These are phyloP conservation scores for Lachancea thermotolerans DNA, from an alignment of 805 yeast species.

Conservation along the genomic window DNA sequence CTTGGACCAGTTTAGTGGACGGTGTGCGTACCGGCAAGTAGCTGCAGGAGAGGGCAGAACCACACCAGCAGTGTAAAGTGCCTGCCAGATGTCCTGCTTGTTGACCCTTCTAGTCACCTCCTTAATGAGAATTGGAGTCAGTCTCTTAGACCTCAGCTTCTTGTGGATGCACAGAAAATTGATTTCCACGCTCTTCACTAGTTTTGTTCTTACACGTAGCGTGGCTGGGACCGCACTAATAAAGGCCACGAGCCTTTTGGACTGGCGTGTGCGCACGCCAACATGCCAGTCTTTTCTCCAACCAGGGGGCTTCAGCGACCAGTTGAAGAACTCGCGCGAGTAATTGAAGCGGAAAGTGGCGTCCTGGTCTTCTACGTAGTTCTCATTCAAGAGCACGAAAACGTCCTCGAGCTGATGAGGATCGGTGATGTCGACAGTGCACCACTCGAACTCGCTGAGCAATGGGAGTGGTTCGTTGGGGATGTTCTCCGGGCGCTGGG, in stretches of 20 bases:
- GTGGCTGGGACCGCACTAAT: constrained; percentile 84
- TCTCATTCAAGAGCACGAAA: constrained; percentile 70
- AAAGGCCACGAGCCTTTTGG: constrained; percentile 80
- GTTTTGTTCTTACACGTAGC: constrained; percentile 51
- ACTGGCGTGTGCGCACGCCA: constrained; percentile 79
- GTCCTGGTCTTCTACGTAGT: constrained; percentile 92
- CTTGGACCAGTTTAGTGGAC: constrained; percentile 90
- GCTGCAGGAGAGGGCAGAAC: constrained; percentile 89
- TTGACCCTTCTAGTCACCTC: constrained; percentile 94
- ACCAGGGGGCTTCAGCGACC: constrained; percentile 95
- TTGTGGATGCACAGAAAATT: constrained; percentile 93
- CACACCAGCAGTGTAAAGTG: constrained; percentile 88
- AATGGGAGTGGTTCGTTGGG: constrained; percentile 65
- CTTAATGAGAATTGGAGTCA: constrained; percentile 89
- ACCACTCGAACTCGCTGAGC: constrained; percentile 84
- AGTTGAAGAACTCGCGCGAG: constrained; percentile 70
- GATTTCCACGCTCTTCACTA: constrained; percentile 70
- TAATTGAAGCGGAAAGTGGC: constrained; percentile 89
- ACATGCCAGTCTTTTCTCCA: constrained; percentile 85
- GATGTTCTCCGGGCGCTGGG: constrained; percentile 65
- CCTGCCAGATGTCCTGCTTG: constrained; percentile 84
- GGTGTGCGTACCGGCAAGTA: constrained; percentile 83
- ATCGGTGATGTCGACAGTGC: constrained; percentile 57
- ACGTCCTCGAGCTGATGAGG: constrained; percentile 63
- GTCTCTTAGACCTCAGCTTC: constrained; percentile 83